Evolutionary conservation across 306 rosid species (phyloP).

Genomic region (Lathyrus tuberosus): DNA sequence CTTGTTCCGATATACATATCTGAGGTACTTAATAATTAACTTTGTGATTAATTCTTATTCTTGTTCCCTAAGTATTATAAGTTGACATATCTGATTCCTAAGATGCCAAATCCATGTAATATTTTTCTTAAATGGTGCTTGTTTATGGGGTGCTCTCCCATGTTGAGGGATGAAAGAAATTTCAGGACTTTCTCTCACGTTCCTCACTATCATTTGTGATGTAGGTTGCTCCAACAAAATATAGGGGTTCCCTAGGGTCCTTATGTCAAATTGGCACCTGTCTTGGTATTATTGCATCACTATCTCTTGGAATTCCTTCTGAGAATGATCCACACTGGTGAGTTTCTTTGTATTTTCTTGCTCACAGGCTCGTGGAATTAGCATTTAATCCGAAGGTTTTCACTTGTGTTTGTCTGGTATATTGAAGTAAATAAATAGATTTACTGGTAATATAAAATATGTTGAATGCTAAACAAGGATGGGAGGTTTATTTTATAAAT

Average conservation of each 20-base stretch:
- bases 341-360: constrained; percentile 42
- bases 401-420: constrained; percentile 11
- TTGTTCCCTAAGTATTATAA: neutral
- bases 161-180: constrained; percentile 16
- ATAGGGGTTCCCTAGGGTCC: constrained; percentile 84
- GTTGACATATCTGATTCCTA: neutral
- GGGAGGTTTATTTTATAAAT: constrained; percentile 17
- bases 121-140: neutral
- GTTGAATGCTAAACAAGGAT: constrained; percentile 12
- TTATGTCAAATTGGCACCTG: constrained; percentile 90
- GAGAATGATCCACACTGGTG: constrained; percentile 83
- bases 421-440: constrained; percentile 4
- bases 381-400: constrained; percentile 13
- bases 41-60: constrained; percentile 18
- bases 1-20: constrained; percentile 89
- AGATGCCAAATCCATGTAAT: neutral
- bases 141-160: neutral
- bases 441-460: constrained; percentile 17
- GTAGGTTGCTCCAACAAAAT: constrained; percentile 89
- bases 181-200: constrained; percentile 23
- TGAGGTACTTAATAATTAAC: constrained; percentile 59
- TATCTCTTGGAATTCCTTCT: constrained; percentile 75
- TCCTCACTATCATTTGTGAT: constrained; percentile 19
- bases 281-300: constrained; percentile 79
- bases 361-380: constrained; percentile 19